phyloP scores from a whole-genome alignment of 352 stramenopile genomes.

The Elongisporangium anandrum region DNA sequence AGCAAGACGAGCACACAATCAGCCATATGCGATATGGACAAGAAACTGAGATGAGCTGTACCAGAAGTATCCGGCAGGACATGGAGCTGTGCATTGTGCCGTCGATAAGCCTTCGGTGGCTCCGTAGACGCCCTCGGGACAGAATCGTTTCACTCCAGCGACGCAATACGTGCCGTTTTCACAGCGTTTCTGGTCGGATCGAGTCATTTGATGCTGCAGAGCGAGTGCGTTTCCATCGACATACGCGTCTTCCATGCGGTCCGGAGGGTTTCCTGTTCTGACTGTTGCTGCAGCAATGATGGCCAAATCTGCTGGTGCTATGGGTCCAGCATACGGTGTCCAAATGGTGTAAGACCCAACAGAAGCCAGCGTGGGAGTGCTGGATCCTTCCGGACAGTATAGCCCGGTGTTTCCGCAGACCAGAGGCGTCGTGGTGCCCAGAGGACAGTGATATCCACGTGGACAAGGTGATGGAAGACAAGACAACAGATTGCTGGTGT shows the following conservation, averaged over 20 bases:
- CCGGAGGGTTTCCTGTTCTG: background rate
- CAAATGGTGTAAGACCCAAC: conserved; percentile 61
- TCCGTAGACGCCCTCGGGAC: conserved; percentile 46
- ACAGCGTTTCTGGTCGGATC: conserved; percentile 37
- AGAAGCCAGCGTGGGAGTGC: conserved; percentile 23
- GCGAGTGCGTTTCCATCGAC: conserved; percentile 32
- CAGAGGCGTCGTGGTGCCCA: conserved; percentile 20
- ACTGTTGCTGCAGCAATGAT: background rate
- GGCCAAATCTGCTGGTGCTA: background rate
- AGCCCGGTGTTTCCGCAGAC: conserved; percentile 30
- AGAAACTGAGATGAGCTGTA: conserved; percentile 6
- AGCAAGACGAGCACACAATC: conserved; percentile 1
- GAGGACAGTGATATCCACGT: conserved; percentile 51
- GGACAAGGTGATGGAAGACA: conserved; percentile 51
- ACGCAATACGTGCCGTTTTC: conserved; percentile 57
- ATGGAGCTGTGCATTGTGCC: conserved; percentile 42
- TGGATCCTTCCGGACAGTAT: conserved; percentile 52
- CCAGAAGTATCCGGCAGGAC: conserved; percentile 66
- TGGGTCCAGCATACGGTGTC: conserved; percentile 10
- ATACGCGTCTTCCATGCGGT: conserved; percentile 30
- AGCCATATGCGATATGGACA: background rate
- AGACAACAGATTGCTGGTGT: conserved; percentile 4
- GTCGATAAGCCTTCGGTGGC: conserved; percentile 25
- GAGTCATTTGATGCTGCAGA: conserved; percentile 28
- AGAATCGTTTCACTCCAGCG: conserved; percentile 45